Conservation (phyloP, 2,329 filamentous ascomycete species). For the Sclerotiophoma versabilis region DNA sequence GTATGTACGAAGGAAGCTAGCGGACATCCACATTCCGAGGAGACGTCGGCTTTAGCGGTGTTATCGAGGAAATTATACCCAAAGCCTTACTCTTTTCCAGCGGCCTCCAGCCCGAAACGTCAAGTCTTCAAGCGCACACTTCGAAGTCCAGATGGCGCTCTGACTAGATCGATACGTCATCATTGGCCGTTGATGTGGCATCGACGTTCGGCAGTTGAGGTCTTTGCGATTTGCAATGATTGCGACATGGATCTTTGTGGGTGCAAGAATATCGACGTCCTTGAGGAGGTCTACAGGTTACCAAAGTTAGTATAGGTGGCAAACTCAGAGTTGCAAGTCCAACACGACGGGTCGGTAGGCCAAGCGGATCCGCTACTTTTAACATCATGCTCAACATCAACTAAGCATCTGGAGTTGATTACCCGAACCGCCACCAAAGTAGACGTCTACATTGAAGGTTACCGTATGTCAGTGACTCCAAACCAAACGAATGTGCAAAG, state of each 20-base stretch:
- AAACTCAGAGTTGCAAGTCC: no score
- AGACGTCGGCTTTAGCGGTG: constrained; percentile 5
- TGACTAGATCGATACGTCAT: constrained; percentile 15
- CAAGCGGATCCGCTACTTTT: no score
- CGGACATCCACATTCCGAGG: neutral
- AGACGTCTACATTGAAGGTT: no score
- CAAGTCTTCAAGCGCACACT: neutral
- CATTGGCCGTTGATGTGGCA: neutral
- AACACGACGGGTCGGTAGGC: no score
- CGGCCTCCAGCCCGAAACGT: neutral
- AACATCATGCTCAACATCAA: no score
- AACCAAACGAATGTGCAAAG: no score
- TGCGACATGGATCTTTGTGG: neutral
- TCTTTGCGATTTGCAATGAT: neutral
- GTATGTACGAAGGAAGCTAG: neutral
- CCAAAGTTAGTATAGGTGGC: no score
- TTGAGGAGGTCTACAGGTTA: no score
- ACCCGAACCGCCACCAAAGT: no score
- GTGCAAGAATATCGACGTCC: neutral
- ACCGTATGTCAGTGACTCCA: no score
- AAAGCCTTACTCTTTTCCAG: neutral
- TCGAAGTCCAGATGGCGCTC: neutral
- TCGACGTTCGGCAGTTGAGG: constrained; percentile 4
- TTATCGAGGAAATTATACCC: neutral
- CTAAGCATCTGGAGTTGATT: no score